These are phyloP conservation scores for Allantophomopsis lycopodina DNA, from an alignment of 2,329 filamentous ascomycete species.

Conservation along the genomic window DNA sequence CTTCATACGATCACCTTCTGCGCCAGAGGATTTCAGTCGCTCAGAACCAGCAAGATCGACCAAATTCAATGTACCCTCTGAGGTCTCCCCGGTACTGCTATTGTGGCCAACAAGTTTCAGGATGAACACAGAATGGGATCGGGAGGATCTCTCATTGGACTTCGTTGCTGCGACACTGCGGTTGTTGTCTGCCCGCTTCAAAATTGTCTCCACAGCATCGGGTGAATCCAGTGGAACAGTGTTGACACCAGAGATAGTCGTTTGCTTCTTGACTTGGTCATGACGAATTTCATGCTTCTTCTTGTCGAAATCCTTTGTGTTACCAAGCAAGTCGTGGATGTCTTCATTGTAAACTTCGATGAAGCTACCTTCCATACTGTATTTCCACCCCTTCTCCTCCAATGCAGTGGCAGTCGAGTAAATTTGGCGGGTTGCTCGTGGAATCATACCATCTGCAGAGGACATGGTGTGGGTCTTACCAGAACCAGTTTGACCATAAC, in stretches of 20 bases:
- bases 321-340: slow-evolving; percentile 75
- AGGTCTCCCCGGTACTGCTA: slow-evolving; percentile 58
- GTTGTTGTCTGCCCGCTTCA: slow-evolving; percentile 71
- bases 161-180: slow-evolving; percentile 93
- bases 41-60: slow-evolving; percentile 94
- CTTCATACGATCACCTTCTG: slow-evolving; percentile 73
- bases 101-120: slow-evolving; percentile 67
- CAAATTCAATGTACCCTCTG: slow-evolving; percentile 87
- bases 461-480: slow-evolving; percentile 98
- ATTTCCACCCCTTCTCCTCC: slow-evolving; percentile 85
- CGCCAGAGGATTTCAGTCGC: slow-evolving; percentile 73
- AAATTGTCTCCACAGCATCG: slow-evolving; percentile 64
- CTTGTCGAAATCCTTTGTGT: slow-evolving; percentile 56
- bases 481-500: slow-evolving; percentile 93
- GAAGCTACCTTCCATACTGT: slow-evolving; percentile 89
- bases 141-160: slow-evolving; percentile 86
- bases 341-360: slow-evolving; percentile 98
- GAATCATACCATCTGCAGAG: slow-evolving; percentile 83
- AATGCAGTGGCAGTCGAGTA: slow-evolving; percentile 76
- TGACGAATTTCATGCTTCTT: slow-evolving; percentile 85
- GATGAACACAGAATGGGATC: slow-evolving; percentile 94
- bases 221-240: slow-evolving; percentile 67
- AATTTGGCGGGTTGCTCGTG: slow-evolving; percentile 82
- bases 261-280: slow-evolving; percentile 70
- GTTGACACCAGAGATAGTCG: slow-evolving; percentile 67